Evolutionary conservation across 805 yeast species (phyloP).

Genomic region (Saccharomycopsis lassenensis): DNA sequence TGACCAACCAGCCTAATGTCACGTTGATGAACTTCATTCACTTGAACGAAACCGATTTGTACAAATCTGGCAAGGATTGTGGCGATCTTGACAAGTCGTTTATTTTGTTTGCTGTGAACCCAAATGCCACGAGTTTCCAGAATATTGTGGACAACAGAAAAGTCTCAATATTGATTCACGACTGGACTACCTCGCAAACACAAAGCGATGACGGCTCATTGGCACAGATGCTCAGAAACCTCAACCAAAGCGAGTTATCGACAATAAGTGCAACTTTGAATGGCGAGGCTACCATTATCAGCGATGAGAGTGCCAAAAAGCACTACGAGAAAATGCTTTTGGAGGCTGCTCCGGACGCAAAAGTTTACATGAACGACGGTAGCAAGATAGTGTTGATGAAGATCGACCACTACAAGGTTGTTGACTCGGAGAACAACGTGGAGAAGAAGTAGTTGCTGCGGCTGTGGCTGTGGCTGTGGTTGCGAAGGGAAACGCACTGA

Average conservation of each 20-base stretch:
- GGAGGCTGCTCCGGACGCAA: constrained; percentile 44
- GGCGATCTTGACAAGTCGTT: constrained; percentile 32
- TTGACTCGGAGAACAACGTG: constrained; percentile 63
- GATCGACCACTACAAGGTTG: constrained; percentile 60
- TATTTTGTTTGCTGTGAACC: constrained; percentile 64
- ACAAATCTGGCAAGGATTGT: constrained; percentile 22
- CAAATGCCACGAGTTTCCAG: constrained; percentile 58
- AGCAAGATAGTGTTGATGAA: constrained; percentile 56
- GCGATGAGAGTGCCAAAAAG: constrained; percentile 33
- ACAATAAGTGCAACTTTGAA: constrained; percentile 73
- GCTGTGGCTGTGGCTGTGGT: background rate
- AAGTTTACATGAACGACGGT: constrained; percentile 50
- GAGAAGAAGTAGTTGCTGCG: constrained; percentile 20
- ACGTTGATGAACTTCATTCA: constrained; percentile 86
- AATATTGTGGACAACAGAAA: constrained; percentile 63
- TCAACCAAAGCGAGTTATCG: constrained; percentile 72
- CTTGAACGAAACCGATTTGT: constrained; percentile 32
- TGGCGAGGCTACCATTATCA: constrained; percentile 56
- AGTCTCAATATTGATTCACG: constrained; percentile 80
- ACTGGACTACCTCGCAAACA: constrained; percentile 63
- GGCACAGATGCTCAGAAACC: constrained; percentile 52
- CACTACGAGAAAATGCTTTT: constrained; percentile 54
- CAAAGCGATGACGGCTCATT: constrained; percentile 30
- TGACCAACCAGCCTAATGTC: constrained; percentile 69
- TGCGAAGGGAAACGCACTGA: background rate